Conservation (phyloP, 2,329 filamentous ascomycete genomes). For the Claviceps maximensis region DNA sequence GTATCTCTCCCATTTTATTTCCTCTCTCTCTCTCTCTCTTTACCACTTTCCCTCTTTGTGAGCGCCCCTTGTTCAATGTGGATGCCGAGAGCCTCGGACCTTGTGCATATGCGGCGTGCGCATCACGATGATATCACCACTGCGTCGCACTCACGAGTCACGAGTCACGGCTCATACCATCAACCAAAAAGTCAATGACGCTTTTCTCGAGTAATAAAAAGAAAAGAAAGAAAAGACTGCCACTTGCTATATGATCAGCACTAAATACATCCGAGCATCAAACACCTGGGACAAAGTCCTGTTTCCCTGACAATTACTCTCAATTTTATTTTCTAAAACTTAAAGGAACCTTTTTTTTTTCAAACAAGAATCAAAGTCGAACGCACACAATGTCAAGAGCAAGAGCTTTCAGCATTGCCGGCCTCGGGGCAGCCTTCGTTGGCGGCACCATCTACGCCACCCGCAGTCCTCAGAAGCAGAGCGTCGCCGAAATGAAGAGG, state of each 20-base stretch:
- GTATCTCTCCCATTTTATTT: background rate
- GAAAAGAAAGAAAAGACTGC: no score
- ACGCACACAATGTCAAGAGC: slow-evolving; percentile 1
- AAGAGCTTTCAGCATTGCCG: slow-evolving; percentile 3
- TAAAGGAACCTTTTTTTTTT: no score
- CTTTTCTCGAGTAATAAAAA: background rate
- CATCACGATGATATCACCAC: slow-evolving; percentile 4
- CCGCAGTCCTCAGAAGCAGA: background rate
- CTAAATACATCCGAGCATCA: background rate
- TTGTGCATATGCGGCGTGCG: background rate
- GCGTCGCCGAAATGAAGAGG: slow-evolving; percentile 7
- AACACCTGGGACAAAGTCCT: no score
- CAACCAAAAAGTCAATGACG: background rate
- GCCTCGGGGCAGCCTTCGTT: slow-evolving; percentile 11
- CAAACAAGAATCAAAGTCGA: background rate
- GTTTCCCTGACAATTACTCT: no score
- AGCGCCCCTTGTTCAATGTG: background rate
- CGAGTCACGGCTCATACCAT: background rate
- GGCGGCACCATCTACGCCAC: slow-evolving; percentile 14
- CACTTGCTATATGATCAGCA: no score
- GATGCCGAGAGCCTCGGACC: background rate
- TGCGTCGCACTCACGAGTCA: background rate
- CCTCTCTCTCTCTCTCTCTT: background rate
- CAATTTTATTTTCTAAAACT: no score
- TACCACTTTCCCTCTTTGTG: no score